Base-by-base conservation (phyloP, 352 stramenopile species). In the Pythium utonaiense region DNA sequence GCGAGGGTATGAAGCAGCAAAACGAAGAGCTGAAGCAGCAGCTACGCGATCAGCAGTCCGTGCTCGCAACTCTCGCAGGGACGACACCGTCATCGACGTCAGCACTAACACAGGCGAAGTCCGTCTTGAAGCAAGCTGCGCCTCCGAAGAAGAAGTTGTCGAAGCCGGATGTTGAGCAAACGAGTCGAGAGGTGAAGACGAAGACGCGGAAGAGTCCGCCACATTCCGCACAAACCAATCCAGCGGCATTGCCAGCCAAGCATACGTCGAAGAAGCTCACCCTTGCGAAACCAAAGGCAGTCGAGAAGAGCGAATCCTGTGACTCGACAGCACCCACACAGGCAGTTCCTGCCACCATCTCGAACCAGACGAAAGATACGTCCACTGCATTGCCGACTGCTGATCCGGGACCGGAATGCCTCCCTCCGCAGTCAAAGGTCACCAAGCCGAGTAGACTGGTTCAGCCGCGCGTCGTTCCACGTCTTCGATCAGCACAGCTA, bases 11-110 rank as follows among this genome's bases (percentile, higher is more conserved):
- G 36, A 80, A 81, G 57, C 69, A 68, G 7, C 74, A 86, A 41
- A 84, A 86, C 47, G 74, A 86, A 49, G 77, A 84, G 27, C 70
- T 84, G 2, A 82, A 83, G 62, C 56, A 66, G 54, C 77, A 83
- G 28, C 44, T 86, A 10, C 41, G 55, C 3, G 67, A 79, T n/a
- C 77, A 86, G 53, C 63, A 81, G 25, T 63, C 65, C 0, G 73
- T 83, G 8, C 66, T 86, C 22, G 56, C 60, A 31, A 78, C 62
- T 45, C 47, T 86, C 9, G 54, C 31, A 6, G 36, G 24, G 24
- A 44, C 60, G n/a, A 48, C 42, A 6, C 17, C 25, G 8, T 49
- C 14, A 1, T 6, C 36, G 5, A 19, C 30, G 1, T 24, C 30
- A 53, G 28, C 12, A 22, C n/a, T 4, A 28, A 52, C 17, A 12